These are phyloP conservation scores for Boletellus ananas DNA, from an alignment of 768 basidiomycete species.

Conservation along the genomic window DNA sequence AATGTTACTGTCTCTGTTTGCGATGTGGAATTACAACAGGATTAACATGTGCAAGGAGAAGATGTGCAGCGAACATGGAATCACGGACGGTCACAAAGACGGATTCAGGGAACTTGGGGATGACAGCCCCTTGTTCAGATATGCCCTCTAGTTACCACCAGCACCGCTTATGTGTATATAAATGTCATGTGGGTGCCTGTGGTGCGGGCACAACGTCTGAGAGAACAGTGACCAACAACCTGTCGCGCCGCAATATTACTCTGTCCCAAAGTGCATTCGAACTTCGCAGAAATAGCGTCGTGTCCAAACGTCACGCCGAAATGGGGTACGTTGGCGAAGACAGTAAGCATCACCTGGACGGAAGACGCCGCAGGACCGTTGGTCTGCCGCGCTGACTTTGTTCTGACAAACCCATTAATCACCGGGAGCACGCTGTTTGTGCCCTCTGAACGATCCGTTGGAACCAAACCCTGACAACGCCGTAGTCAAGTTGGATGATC, in stretches of 20 bases:
- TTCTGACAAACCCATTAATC: conserved; percentile 55
- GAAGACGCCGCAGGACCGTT: no score
- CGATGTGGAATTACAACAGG: conserved; percentile 42
- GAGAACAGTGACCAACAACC: no score
- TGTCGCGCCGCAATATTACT: no score
- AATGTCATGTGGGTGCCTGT: no score
- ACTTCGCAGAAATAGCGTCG: no score
- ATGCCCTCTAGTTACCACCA: conserved; percentile 3
- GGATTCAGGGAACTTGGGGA: conserved; percentile 45
- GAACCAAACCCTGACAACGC: not conserved
- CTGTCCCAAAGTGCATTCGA: no score
- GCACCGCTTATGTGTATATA: no score
- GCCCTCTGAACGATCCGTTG: not conserved
- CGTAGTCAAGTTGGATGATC: conserved; percentile 60
- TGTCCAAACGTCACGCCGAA: no score
- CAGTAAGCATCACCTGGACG: no score
- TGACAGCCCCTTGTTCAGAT: conserved; percentile 49
- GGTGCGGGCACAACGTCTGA: no score
- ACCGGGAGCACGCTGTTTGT: conserved; percentile 35
- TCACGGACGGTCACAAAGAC: conserved; percentile 34
- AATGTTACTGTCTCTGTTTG: conserved; percentile 34
- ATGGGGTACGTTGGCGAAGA: no score
- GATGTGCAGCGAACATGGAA: conserved; percentile 38
- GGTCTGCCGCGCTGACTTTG: conserved; percentile 28
- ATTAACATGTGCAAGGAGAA: conserved; percentile 45